Evolutionary conservation across 805 yeast species (phyloP).

Genomic region (Candida silvicultrix): DNA sequence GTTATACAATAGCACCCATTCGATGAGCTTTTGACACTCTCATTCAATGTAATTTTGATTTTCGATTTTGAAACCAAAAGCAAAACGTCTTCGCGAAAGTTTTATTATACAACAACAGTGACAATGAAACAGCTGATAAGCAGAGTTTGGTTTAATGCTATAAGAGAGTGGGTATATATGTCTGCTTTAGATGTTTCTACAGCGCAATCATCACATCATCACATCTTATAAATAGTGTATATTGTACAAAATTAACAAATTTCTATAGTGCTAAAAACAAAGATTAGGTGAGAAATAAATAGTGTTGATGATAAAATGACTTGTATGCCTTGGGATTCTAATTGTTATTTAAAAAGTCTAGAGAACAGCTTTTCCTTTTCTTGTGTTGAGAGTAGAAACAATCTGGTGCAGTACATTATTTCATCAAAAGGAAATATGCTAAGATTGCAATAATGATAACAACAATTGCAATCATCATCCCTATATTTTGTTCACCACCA

Average conservation of each 20-base stretch:
- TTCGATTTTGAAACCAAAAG: not conserved
- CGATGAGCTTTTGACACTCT: too few relatives aligned
- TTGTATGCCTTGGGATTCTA: not conserved
- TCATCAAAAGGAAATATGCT: slow-evolving; percentile 12
- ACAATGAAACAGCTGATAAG: not conserved
- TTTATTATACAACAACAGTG: not conserved
- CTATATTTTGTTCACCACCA: slow-evolving; percentile 21
- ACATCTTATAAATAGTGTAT: not conserved
- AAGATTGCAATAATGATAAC: slow-evolving; percentile 15
- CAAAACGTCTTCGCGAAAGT: not conserved
- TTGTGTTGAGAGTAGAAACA: too few relatives aligned
- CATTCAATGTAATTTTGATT: not conserved
- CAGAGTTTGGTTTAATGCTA: not conserved
- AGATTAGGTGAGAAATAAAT: too few relatives aligned
- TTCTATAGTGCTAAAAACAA: too few relatives aligned
- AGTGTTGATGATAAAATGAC: not conserved
- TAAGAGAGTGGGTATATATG: too few relatives aligned
- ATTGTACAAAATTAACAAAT: not conserved
- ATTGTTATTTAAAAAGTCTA: too few relatives aligned
- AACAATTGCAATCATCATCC: slow-evolving; percentile 16
- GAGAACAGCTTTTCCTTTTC: too few relatives aligned
- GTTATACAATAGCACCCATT: too few relatives aligned
- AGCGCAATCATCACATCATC: too few relatives aligned
- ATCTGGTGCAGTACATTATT: not conserved
- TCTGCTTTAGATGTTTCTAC: too few relatives aligned